Percentiles rank a stretch among this genome's conserved stretches.
phyloP scores from a whole-genome alignment of 1,139 yeast species.

The Geotrichum europaeum region DNA sequence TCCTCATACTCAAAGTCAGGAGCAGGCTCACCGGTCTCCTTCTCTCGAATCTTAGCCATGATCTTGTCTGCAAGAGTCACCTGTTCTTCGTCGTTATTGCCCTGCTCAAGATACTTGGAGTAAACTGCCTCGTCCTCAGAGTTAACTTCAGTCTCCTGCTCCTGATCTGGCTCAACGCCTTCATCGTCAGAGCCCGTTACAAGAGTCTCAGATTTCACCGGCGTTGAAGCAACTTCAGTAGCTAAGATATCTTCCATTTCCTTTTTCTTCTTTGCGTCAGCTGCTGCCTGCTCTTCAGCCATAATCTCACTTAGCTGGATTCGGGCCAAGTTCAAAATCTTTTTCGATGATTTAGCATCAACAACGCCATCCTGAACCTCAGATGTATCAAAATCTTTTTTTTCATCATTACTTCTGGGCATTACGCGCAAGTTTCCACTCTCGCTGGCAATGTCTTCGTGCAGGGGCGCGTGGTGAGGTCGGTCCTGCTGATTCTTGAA shows the following conservation, averaged over 20 bases:
- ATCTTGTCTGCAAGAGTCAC: conserved; percentile 80
- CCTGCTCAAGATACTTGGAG: conserved; percentile 34
- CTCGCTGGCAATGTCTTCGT: not conserved
- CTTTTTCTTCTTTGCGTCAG: not conserved
- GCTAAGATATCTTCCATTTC: not conserved
- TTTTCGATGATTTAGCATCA: not conserved
- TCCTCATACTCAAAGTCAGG: conserved; percentile 20
- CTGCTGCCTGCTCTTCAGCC: not conserved
- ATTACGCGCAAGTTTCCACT: not conserved
- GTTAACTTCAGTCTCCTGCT: conserved; percentile 37
- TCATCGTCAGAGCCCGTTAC: not conserved
- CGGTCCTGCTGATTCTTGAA: not conserved
- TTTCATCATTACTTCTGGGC: not conserved
- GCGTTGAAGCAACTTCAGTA: not conserved
- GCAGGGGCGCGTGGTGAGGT: not conserved
- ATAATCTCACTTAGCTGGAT: conserved; percentile 1
- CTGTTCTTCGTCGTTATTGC: conserved; percentile 44
- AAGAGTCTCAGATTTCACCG: not conserved
- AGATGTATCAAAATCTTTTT: not conserved
- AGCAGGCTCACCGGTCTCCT: conserved; percentile 39
- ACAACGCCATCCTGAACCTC: not conserved
- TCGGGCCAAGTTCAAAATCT: not conserved
- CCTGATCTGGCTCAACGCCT: not conserved
- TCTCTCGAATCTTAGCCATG: conserved; percentile 78
- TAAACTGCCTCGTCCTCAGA: conserved; percentile 38